Evolutionary conservation across 768 basidiomycete genomes (phyloP).

Genomic region (Megacollybia marginata): DNA sequence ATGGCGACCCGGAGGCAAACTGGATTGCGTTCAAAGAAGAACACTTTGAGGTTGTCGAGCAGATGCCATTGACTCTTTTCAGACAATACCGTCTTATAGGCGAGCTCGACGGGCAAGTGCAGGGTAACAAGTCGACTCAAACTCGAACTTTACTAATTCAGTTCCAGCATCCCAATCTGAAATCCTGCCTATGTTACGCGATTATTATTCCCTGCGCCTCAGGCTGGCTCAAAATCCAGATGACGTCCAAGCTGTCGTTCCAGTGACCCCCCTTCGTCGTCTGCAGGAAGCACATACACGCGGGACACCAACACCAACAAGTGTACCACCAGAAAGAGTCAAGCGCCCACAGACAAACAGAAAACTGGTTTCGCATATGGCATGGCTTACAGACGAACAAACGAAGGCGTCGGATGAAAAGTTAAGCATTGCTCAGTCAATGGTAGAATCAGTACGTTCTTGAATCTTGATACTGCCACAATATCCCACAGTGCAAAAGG

Average conservation of each 20-base stretch:
- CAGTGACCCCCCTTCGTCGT: not conserved
- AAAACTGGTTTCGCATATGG: conserved; percentile 49
- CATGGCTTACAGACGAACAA: conserved; percentile 51
- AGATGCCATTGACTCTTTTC: conserved; percentile 68
- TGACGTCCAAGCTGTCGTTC: not conserved
- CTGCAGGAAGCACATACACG: not conserved
- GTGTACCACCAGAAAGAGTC: conserved; percentile 15
- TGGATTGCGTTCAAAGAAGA: conserved; percentile 77
- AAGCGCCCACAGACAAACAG: conserved; percentile 32
- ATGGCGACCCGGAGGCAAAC: conserved; percentile 35
- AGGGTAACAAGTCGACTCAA: conserved; percentile 27
- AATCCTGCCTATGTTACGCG: conserved; percentile 33
- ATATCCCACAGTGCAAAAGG: conserved; percentile 30
- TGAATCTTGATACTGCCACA: not conserved
- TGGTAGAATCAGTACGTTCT: conserved; percentile 56
- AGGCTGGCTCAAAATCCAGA: not conserved
- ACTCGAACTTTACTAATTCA: not conserved
- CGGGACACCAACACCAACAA: conserved; percentile 10
- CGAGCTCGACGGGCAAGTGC: conserved; percentile 65
- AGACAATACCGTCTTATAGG: conserved; percentile 62
- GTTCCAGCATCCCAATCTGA: conserved; percentile 30
- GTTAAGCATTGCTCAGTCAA: conserved; percentile 63
- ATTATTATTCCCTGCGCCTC: conserved; percentile 32
- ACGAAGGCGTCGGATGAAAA: conserved; percentile 70
- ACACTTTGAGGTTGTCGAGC: conserved; percentile 76